Evolutionary conservation across 352 stramenopile genomes (phyloP), one percentile per base, ranked within the genome.

Genomic region (Phytopythium chamaehyphon): DNA sequence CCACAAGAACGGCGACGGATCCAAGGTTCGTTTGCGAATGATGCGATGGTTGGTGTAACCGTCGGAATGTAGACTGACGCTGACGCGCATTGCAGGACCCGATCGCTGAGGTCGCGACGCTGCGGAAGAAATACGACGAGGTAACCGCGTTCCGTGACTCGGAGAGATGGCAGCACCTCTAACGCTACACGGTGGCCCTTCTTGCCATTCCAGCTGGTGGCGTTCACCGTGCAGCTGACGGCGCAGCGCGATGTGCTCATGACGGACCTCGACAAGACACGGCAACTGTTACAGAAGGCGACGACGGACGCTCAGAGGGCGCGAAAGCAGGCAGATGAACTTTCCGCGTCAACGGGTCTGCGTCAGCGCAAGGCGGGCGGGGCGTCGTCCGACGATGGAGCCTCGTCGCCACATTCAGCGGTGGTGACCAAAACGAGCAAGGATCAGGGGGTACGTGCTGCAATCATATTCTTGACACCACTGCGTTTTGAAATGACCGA

Each of bases 41-140:
- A 19, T 43, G n/a, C n/a, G n/a, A n/a, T 22, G 35, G 3, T 15
- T 36, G 21, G 11, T 43, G n/a, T n/a, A 23, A 45, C 21, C 16
- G 16, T 9, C 18, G 39, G 24, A 45, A 18, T 15, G 18, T 23
- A 8, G 37, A 43, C 16, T n/a, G 5, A n/a, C 16, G 38, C 21
- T 18, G 11, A 44, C 16, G n/a, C 1, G 3, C 6, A 8, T 23
- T 23, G 23, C 37, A 91, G 52, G 78, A 89, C 52, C 52, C 67
- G 14, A 71, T 85, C 11, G 59, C 73, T 23, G 78, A 93, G 38
- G 67, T 91, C 18, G 75, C 70, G 24, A 65, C 64, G 15, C 57
- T 95, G 23, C 80, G 84, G 45, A 93, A 93, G 68, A 95, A 95
- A 66, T 95, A 95, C 59, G 83, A 93, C 53, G 85, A 95, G 71